Evolutionary conservation across 2,329 filamentous ascomycete genomes (phyloP).

Genomic region (Zalaria obscura): DNA sequence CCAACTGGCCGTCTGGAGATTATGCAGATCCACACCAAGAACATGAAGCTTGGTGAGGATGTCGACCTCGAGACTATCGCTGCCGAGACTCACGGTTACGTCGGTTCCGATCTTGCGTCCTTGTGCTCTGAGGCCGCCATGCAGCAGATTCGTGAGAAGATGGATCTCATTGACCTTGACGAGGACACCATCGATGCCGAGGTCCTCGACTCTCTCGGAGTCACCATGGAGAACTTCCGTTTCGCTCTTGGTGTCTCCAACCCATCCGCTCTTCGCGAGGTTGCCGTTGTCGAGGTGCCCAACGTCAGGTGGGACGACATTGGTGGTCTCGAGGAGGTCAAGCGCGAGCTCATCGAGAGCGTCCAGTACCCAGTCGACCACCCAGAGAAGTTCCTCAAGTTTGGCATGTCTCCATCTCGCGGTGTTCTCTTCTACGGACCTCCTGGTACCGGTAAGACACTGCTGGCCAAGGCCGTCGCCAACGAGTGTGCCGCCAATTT

Average conservation of each 20-base stretch:
- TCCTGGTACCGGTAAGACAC: slow-evolving; percentile 98
- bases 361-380: slow-evolving; percentile 99
- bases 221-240: slow-evolving; percentile 99
- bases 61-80: slow-evolving; percentile 96
- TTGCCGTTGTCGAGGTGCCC: slow-evolving; percentile 96
- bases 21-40: slow-evolving; percentile 99
- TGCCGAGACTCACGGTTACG: slow-evolving; percentile 95
- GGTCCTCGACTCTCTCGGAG: slow-evolving; percentile 92
- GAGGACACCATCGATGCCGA: slow-evolving; percentile 98
- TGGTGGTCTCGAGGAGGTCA: slow-evolving; percentile 94
- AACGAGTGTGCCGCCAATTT: slow-evolving; percentile 99
- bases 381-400: slow-evolving; percentile 99
- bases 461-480: slow-evolving; percentile 97
- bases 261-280: slow-evolving; percentile 94
- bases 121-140: slow-evolving; percentile 98
- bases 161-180: slow-evolving; percentile 97
- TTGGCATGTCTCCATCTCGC: slow-evolving; percentile 90
- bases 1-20: slow-evolving; percentile 98
- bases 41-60: slow-evolving; percentile 98
- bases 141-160: slow-evolving; percentile 99
- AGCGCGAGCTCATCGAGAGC: slow-evolving; percentile 97
- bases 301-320: slow-evolving; percentile 99
- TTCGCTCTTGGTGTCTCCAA: slow-evolving; percentile 97
- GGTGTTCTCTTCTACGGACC: slow-evolving; percentile 98
- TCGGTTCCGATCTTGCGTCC: slow-evolving; percentile 94